Conservation (phyloP, 2,329 filamentous ascomycete genomes). For the Fonsecaea nubica region DNA sequence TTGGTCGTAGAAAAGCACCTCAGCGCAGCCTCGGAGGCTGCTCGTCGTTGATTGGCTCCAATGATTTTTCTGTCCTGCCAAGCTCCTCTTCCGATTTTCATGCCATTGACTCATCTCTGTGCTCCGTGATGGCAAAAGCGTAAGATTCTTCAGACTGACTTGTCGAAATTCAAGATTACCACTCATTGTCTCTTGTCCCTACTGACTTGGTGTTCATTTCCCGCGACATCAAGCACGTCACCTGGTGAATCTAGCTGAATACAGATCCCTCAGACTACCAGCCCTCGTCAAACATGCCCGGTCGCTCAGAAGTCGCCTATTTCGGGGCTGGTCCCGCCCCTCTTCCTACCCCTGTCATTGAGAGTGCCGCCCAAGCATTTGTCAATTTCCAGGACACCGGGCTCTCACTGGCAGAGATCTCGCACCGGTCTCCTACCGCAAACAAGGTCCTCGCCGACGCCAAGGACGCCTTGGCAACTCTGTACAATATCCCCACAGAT, state of each 20-base stretch:
- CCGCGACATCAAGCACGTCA: neutral
- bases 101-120: slow-evolving; percentile 16
- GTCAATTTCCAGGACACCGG: slow-evolving; percentile 82
- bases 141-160: neutral
- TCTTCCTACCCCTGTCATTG: slow-evolving; percentile 80
- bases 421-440: slow-evolving; percentile 81
- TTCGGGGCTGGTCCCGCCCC: slow-evolving; percentile 91
- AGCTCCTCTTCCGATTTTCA: slow-evolving; percentile 16
- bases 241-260: neutral
- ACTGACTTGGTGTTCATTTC: neutral
- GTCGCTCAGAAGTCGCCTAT: slow-evolving; percentile 77
- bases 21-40: slow-evolving; percentile 1
- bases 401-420: slow-evolving; percentile 86
- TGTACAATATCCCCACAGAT: slow-evolving; percentile 77
- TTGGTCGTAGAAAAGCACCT: too few relatives aligned
- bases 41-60: slow-evolving; percentile 13
- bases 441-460: slow-evolving; percentile 78
- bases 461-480: slow-evolving; percentile 73
- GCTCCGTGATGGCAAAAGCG: neutral
- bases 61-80: slow-evolving; percentile 22
- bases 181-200: neutral
- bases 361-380: slow-evolving; percentile 76
- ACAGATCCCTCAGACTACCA: neutral
- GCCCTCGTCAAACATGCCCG: slow-evolving; percentile 62
- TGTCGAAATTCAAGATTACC: neutral